Percentiles rank a stretch among this genome's conserved stretches.
phyloP scores from a whole-genome alignment of 1,284 basidiomycete genomes.

The Irpex sp. region DNA sequence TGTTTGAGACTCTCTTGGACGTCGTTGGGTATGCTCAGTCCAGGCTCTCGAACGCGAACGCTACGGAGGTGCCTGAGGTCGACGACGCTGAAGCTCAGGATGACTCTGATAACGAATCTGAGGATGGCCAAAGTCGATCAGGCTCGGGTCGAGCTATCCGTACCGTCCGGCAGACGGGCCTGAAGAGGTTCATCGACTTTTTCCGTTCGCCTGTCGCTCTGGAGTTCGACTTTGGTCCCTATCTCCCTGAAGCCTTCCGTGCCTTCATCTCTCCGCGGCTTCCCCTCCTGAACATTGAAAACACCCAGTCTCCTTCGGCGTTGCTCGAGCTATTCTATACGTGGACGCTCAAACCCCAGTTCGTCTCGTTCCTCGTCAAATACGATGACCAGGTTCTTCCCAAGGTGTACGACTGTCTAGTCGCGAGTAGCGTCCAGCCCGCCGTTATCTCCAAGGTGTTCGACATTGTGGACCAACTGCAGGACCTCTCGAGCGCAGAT shows the following conservation, averaged over 20 bases:
- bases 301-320: conserved; percentile 89
- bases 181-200: conserved; percentile 89
- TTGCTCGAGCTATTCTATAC: conserved; percentile 84
- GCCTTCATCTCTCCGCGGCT: conserved; percentile 84
- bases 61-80: conserved; percentile 29
- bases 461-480: conserved; percentile 80
- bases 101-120: conserved; percentile 25
- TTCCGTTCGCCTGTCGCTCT: conserved; percentile 60
- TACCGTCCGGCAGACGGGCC: conserved; percentile 74
- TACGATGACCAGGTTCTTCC: conserved; percentile 73
- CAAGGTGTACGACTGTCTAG: conserved; percentile 79
- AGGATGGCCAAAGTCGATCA: conserved; percentile 27
- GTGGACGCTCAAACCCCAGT: conserved; percentile 67
- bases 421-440: conserved; percentile 85
- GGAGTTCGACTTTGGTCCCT: conserved; percentile 73
- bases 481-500: conserved; percentile 55
- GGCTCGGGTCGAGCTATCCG: conserved; percentile 45
- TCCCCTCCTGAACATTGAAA: conserved; percentile 74
- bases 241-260: conserved; percentile 65
- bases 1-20: conserved; percentile 67
- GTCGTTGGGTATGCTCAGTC: conserved; percentile 65
- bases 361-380: conserved; percentile 61
- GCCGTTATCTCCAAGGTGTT: conserved; percentile 79
- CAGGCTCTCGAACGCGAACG: conserved; percentile 34
- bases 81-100: conserved; percentile 35